These are phyloP conservation scores for Nelumbo lutea DNA, from an alignment of 164 flowering plant genomes.

Conservation along the genomic window DNA sequence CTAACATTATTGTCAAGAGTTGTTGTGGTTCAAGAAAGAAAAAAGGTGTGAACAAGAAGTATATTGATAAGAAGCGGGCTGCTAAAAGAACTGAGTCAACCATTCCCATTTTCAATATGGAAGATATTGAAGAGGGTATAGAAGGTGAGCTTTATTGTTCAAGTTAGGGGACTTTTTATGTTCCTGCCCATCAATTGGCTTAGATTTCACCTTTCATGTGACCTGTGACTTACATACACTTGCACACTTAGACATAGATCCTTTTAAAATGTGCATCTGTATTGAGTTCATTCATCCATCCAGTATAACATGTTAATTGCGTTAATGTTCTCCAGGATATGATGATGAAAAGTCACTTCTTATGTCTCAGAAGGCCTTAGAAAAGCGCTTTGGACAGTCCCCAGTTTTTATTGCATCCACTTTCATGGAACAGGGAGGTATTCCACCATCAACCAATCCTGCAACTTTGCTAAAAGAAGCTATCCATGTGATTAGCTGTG, in stretches of 20 bases:
- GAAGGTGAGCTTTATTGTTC: conserved; percentile 21
- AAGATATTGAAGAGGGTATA: conserved; percentile 1
- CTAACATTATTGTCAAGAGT: conserved; percentile 82
- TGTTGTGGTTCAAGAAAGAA: conserved; percentile 95
- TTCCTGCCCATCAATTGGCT: background rate
- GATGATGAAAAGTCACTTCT: conserved; percentile 92
- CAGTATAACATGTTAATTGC: conserved; percentile 1
- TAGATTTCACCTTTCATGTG: background rate
- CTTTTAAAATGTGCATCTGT: background rate
- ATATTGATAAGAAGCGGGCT: background rate
- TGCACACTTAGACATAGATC: too few relatives aligned
- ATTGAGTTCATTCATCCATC: background rate
- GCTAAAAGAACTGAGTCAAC: conserved; percentile 64
- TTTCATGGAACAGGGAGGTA: conserved; percentile 93
- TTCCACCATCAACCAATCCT: conserved; percentile 91
- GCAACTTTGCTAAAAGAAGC: conserved; percentile 89
- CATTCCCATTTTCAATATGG: conserved; percentile 75
- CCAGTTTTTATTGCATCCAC: conserved; percentile 95
- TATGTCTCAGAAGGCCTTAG: conserved; percentile 94
- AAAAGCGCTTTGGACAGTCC: conserved; percentile 96
- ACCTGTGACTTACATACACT: background rate
- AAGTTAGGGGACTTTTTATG: background rate
- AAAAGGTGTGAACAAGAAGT: conserved; percentile 34
- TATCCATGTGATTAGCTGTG: conserved; percentile 97
- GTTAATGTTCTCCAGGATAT: conserved; percentile 49